These are phyloP conservation scores for Monosporascus sp. DNA, from an alignment of 2,329 filamentous ascomycete genomes.

Conservation along the genomic window DNA sequence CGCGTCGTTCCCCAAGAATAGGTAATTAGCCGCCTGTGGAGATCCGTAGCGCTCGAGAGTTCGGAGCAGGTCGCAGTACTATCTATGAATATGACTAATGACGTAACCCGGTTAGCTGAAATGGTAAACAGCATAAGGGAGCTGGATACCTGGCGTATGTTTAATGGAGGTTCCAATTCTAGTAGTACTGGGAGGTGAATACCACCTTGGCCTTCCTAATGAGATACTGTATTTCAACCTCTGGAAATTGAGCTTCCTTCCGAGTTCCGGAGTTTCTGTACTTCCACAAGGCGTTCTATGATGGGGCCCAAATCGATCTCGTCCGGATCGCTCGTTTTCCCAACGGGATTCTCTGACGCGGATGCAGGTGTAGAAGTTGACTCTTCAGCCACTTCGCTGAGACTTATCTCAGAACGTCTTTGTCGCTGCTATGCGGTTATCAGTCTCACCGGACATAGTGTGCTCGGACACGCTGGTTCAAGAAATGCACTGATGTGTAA, in stretches of 20 bases:
- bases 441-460: too few relatives aligned
- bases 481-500: too few relatives aligned
- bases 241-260: constrained; percentile 95
- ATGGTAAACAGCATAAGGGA: constrained; percentile 4
- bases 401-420: too few relatives aligned
- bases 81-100: constrained; percentile 97
- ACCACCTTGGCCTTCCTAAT: constrained; percentile 99
- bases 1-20: constrained; percentile 98
- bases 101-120: constrained; percentile 54
- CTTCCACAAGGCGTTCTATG: constrained; percentile 96
- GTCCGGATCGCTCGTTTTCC: constrained; percentile 45
- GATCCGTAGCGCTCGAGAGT: constrained; percentile 96
- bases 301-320: constrained; percentile 99
- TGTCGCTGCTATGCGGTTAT: too few relatives aligned
- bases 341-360: too few relatives aligned
- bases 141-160: constrained; percentile 54
- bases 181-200: constrained; percentile 98
- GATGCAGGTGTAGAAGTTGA: too few relatives aligned
- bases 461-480: too few relatives aligned
- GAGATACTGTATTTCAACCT: constrained; percentile 91
- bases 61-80: constrained; percentile 96
- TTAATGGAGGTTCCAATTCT: constrained; percentile 96
- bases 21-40: constrained; percentile 97
- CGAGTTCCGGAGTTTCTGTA: constrained; percentile 95
- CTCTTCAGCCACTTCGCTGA: too few relatives aligned